Base-by-base conservation (phyloP, 192 early-diverging fungal species). In the Thamnidium elegans region DNA sequence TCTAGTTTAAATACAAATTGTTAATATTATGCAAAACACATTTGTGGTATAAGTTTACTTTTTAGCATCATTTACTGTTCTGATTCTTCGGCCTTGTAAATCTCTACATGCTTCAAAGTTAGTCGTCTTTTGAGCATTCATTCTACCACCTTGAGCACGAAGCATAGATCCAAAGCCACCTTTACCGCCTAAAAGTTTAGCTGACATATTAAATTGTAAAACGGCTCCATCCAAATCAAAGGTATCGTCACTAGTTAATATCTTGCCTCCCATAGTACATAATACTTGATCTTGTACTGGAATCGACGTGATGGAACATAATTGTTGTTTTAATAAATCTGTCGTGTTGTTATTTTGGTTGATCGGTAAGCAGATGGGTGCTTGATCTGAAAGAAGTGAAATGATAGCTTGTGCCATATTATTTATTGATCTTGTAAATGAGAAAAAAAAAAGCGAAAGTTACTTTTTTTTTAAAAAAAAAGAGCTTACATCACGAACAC, bases 121-220 rank as follows among this genome's bases (percentile, higher is more conserved):
- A 20, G 90, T 94, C 1, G 91, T 90, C 67, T 94, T 96, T 61
- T 93, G 86, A 17, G 89, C 82, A 32, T 87, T 80, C 91, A 93
- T 95, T 39, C 87, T 84, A 48, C 86, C 94, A 63, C 95, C 95
- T 70, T 96, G 93, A 0, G 94, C 91, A 67, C 95, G 86, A 66
- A 99, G 77, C 81, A 92, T 92, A 65, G 87, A 89, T 14, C 97
- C 97, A 73, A 99, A 99, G 17, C 97, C 97, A 44, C 97, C 97
- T 62, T 96, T 96, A n/a, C 94, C 94, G 26, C 94, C 94, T 4
- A 73, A 62, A 15, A 94, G 50, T 0, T 81, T 74, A 47, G 87
- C 55, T 13, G 76, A 73, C 21, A 92, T 55, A 30, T 68, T 77
- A 46, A 90, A 55, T 23, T 43, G 21, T 3, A 70, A 21, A 43